Evolutionary conservation across 345 rosid genomes (phyloP).

Genomic region (Moringa oleifera): DNA sequence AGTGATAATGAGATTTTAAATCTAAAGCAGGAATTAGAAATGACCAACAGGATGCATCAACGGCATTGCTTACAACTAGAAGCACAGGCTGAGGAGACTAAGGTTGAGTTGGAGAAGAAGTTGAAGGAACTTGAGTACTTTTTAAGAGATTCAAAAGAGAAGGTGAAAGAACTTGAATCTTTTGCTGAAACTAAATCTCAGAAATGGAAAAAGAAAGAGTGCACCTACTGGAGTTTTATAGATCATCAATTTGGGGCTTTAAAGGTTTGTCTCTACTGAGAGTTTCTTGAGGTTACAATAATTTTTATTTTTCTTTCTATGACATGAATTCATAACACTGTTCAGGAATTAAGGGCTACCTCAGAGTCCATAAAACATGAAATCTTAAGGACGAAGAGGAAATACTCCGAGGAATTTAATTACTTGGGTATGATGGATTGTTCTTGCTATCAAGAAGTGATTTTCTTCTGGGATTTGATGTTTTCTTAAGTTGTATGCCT

Average conservation of each 20-base stretch:
- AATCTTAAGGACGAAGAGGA: slow-evolving; percentile 50
- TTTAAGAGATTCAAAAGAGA: slow-evolving; percentile 45
- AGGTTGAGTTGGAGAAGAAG: slow-evolving; percentile 50
- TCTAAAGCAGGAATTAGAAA: slow-evolving; percentile 59
- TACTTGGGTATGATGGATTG: slow-evolving; percentile 44
- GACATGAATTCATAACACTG: slow-evolving; percentile 11
- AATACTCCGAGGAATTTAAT: slow-evolving; percentile 54
- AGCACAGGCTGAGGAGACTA: slow-evolving; percentile 43
- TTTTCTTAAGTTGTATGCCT: slow-evolving; percentile 8
- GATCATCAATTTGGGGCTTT: slow-evolving; percentile 48
- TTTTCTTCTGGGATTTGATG: slow-evolving; percentile 11
- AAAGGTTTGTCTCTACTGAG: slow-evolving; percentile 43
- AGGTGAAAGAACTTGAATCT: slow-evolving; percentile 72
- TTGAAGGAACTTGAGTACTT: slow-evolving; percentile 51
- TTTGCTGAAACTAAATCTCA: slow-evolving; percentile 54
- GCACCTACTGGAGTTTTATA: slow-evolving; percentile 47
- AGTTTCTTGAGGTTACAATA: slow-evolving; percentile 9
- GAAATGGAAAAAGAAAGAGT: slow-evolving; percentile 71
- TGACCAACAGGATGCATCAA: slow-evolving; percentile 46
- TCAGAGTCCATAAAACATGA: slow-evolving; percentile 62
- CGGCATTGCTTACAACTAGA: slow-evolving; percentile 49
- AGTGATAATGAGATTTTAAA: slow-evolving; percentile 50
- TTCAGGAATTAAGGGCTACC: slow-evolving; percentile 63
- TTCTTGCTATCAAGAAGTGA: slow-evolving; percentile 12
- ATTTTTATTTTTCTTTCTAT: slow-evolving; percentile 3